These are phyloP conservation scores for Fusarium robinianum DNA, from an alignment of 2,329 filamentous ascomycete genomes.

Conservation along the genomic window DNA sequence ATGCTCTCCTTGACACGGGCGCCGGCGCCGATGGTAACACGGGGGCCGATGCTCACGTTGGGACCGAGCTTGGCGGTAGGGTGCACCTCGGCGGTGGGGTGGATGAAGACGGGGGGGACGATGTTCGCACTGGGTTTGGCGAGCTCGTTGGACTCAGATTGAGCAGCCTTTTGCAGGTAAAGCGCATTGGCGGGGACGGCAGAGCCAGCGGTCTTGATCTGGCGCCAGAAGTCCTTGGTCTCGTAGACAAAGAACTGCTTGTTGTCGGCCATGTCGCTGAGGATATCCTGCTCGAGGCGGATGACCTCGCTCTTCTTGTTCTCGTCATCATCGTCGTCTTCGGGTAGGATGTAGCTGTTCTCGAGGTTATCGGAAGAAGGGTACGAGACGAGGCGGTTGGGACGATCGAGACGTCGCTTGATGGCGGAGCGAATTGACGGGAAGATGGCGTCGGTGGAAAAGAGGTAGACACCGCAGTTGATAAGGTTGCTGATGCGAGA, in stretches of 20 bases:
- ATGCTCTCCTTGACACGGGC: conserved; percentile 95
- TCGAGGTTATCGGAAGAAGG: conserved; percentile 94
- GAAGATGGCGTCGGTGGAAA: conserved; percentile 94
- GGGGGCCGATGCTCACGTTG: conserved; percentile 95
- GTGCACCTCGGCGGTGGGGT: conserved; percentile 87
- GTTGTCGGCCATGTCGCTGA: conserved; percentile 93
- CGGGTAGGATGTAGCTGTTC: conserved; percentile 55
- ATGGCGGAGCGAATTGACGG: conserved; percentile 92
- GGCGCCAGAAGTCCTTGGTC: conserved; percentile 99
- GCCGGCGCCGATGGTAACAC: conserved; percentile 80
- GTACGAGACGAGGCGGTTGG: conserved; percentile 83
- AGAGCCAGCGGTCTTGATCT: conserved; percentile 98
- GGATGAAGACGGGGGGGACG: conserved; percentile 91
- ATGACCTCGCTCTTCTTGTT: conserved; percentile 84
- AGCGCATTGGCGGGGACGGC: conserved; percentile 96
- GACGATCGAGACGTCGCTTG: conserved; percentile 91
- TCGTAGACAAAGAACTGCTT: conserved; percentile 98
- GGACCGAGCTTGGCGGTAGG: conserved; percentile 95
- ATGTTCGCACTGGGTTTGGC: conserved; percentile 84
- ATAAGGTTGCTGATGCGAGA: conserved; percentile 97
- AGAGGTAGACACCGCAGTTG: conserved; percentile 99
- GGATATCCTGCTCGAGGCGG: conserved; percentile 94
- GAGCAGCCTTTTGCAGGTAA: conserved; percentile 92
- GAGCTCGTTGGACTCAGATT: conserved; percentile 74
- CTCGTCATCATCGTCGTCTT: conserved; percentile 69